Conservation (phyloP, 805 yeast genomes). For the Metschnikowia kofuensis region DNA sequence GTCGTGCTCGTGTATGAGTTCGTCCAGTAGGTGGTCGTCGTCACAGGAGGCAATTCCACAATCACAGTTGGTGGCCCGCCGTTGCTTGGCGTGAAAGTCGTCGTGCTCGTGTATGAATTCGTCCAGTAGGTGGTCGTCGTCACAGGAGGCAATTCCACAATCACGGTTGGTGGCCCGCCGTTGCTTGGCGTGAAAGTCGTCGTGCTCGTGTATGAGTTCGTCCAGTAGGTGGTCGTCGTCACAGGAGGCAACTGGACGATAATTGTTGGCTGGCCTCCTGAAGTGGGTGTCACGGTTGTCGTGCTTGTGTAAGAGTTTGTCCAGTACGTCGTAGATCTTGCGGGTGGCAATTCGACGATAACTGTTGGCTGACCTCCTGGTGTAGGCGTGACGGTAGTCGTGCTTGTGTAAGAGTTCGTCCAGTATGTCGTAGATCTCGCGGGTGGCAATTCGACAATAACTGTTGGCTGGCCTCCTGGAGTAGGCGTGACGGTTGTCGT, state of each 20-base stretch:
- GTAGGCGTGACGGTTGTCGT: background rate
- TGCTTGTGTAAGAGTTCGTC: background rate
- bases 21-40: background rate
- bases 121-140: background rate
- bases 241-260: background rate
- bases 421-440: background rate
- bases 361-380: background rate
- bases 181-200: background rate
- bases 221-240: background rate
- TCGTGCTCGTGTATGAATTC: background rate
- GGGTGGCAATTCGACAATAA: background rate
- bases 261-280: background rate
- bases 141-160: background rate
- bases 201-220: background rate
- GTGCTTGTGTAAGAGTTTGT: background rate
- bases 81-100: background rate
- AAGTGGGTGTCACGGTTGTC: background rate
- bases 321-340: background rate
- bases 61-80: slow-evolving; percentile 1
- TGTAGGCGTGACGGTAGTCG: background rate
- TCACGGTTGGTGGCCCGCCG: background rate
- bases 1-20: background rate
- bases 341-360: too few relatives aligned
- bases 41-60: background rate
- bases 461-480: background rate